Percentiles rank a stretch among this genome's conserved stretches.
phyloP scores from a whole-genome alignment of 2,329 filamentous ascomycete genomes.

The Diaporthe amygdali region DNA sequence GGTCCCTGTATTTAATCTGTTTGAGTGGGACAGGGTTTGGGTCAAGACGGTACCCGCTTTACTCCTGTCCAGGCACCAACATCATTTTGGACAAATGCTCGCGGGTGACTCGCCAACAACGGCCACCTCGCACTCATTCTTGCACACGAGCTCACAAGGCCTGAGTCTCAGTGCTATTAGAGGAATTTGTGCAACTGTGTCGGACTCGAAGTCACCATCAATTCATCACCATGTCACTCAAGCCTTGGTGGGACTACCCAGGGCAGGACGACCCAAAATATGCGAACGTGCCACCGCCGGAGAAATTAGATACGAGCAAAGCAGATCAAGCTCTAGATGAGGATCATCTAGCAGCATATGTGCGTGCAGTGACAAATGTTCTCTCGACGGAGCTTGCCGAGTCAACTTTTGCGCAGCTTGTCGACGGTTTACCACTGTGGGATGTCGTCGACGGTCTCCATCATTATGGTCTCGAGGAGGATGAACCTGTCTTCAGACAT shows the following conservation, averaged over 20 bases:
- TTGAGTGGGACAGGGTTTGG: too few relatives aligned
- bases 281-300: neutral
- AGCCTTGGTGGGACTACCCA: neutral
- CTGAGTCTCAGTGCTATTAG: too few relatives aligned
- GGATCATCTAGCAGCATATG: neutral
- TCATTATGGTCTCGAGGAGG: neutral
- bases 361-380: neutral
- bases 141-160: too few relatives aligned
- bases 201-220: neutral
- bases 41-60: too few relatives aligned
- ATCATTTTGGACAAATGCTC: too few relatives aligned
- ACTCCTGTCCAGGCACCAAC: too few relatives aligned
- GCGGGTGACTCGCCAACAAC: too few relatives aligned
- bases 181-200: neutral
- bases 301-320: neutral
- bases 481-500: neutral
- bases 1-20: too few relatives aligned
- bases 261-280: neutral
- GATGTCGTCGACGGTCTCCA: neutral
- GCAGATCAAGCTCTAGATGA: neutral
- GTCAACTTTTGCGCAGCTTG: neutral
- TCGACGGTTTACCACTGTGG: neutral
- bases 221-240: neutral
- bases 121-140: too few relatives aligned
- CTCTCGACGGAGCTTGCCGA: neutral